These are phyloP conservation scores for Stevia rebaudiana DNA, from an alignment of 140 eudicot genomes.

Conservation along the genomic window DNA sequence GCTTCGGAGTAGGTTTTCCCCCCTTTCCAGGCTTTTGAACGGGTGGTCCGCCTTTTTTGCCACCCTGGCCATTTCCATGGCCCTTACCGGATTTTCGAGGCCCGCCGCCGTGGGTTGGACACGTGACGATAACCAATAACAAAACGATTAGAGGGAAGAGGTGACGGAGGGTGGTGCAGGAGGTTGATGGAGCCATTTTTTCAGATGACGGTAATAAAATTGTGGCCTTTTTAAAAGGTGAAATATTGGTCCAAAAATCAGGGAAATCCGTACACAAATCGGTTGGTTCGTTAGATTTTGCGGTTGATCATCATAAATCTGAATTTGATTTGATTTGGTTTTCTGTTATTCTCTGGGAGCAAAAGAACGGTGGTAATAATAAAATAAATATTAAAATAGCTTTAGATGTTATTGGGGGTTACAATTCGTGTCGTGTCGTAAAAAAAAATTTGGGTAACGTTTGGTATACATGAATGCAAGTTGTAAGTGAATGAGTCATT, in stretches of 20 bases:
- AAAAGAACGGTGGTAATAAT: neutral
- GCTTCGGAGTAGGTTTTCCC: neutral
- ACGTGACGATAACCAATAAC: neutral
- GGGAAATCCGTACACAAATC: constrained; percentile 31
- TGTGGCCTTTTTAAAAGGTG: constrained; percentile 25
- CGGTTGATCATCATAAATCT: constrained; percentile 8
- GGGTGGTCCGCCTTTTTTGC: neutral
- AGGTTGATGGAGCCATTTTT: constrained; percentile 25
- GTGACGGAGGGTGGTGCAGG: constrained; percentile 25
- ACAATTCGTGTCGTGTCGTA: too few relatives aligned
- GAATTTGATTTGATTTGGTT: constrained; percentile 8
- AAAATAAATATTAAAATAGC: neutral
- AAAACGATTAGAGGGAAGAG: constrained; percentile 22
- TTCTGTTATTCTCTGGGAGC: neutral
- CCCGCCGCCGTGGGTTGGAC: neutral
- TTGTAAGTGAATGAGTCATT: too few relatives aligned
- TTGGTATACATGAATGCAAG: too few relatives aligned
- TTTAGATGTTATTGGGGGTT: too few relatives aligned
- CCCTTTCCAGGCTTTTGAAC: neutral
- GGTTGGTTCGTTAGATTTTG: constrained; percentile 27
- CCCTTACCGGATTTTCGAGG: constrained; percentile 21
- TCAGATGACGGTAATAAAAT: constrained; percentile 16
- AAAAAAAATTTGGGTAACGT: too few relatives aligned
- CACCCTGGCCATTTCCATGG: neutral
- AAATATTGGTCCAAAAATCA: constrained; percentile 26